Percentiles rank a stretch among this genome's conserved stretches.
Evolutionary conservation across 345 rosid genomes (phyloP).

Genomic region (Eucalyptus viminalis): DNA sequence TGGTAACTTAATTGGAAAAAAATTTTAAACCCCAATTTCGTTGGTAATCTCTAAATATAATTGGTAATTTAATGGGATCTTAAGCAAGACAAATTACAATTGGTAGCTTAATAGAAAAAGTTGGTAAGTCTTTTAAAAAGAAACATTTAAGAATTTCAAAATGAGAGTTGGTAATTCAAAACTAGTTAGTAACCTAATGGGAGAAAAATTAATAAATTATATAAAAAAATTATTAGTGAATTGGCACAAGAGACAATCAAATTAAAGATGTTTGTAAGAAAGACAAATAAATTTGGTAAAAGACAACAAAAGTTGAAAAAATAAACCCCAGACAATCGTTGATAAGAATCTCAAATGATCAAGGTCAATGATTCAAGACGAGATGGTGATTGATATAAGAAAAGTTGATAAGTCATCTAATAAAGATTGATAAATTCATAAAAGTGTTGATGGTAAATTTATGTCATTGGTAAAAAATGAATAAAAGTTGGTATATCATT

Average conservation of each 20-base stretch:
- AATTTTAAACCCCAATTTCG: not conserved
- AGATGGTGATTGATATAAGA: not conserved
- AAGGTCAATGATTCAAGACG: not conserved
- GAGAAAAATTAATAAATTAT: not conserved
- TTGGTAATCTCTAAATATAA: not conserved
- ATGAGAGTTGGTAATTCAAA: not conserved
- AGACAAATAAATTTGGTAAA: not conserved
- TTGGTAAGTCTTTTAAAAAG: not conserved
- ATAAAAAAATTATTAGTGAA: not conserved
- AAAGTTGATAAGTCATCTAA: not conserved
- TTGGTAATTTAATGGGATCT: not conserved
- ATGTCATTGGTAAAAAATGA: not conserved
- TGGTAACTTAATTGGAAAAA: not conserved
- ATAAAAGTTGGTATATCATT: not conserved
- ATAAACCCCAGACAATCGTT: not conserved
- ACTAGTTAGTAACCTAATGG: not conserved
- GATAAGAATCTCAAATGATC: not conserved
- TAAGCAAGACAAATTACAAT: not conserved
- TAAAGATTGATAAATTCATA: not conserved
- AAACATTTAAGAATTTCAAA: not conserved
- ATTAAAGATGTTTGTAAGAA: not conserved
- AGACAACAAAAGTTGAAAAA: not conserved
- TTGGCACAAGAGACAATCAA: not conserved
- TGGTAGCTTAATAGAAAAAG: not conserved
- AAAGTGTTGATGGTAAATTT: not conserved